Evolutionary conservation across 148 eudicot species (phyloP), one percentile per base, ranked within the genome.

Genomic region (Rhododendron henanense): DNA sequence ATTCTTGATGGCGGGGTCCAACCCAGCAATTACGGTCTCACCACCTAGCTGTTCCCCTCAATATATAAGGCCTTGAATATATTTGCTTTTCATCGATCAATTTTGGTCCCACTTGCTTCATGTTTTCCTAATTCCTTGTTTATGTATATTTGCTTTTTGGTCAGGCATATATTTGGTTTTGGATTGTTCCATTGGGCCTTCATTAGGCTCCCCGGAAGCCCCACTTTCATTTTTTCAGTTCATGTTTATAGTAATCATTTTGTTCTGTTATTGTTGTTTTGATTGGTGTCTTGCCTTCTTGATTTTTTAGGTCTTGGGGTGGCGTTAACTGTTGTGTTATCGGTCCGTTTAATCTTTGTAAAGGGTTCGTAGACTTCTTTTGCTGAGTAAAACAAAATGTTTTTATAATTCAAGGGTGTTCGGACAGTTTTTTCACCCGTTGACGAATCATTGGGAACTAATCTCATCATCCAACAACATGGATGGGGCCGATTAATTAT

Each of bases 21-120:
- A 86, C 81, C 90, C 90, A 84, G 77, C 87, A 90, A 88, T 86
- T 90, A 84, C 53, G 89, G 83, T 87, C 87, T 84, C 85, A 45
- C 85, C 87, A 88, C 86, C 88, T 90, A 88, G 88, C 88, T 90
- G 91, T 88, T 90, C 85, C 91, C 91, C 91, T 87, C 89, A 45
- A 59, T 89, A 37, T 4, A 41, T 41, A 41, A 41, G 81, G 81
- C 85, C 59, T 23, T 63, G 50, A 45, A 84, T 45, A 53, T 69
- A 84, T 82, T 84, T 41, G 65, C 87, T 89, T 85, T 89, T 8
- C 31, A 2, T 63, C 83, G 31, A 9, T 55, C 83, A 53, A 10
- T 57, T 86, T 82, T 84, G 88, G 79, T 83, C 88, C 88, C 77
- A 84, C 85, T 71, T 67, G 55, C 35, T 25, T 69, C 80, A 59